Conservation (phyloP, 176 grass and related monocot species). For the Raddia guianensis region DNA sequence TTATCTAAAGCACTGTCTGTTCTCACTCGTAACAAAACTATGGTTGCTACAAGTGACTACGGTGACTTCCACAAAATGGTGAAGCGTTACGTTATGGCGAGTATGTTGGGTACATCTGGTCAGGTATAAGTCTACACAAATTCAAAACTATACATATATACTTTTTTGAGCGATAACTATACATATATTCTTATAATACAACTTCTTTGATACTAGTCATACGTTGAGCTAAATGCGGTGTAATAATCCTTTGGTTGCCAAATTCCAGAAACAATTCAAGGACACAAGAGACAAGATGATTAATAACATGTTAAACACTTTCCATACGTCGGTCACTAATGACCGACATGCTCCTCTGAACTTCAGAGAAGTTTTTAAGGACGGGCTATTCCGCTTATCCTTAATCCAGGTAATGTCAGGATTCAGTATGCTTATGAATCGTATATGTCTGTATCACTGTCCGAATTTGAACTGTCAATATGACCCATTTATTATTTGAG, state of each 20-base stretch:
- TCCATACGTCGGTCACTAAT: constrained; percentile 36
- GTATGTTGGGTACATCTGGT: constrained; percentile 62
- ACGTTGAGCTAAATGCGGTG: neutral
- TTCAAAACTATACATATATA: neutral
- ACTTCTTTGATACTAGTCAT: neutral
- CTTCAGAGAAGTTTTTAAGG: constrained; percentile 72
- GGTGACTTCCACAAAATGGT: constrained; percentile 80
- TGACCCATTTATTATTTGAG: constrained; percentile 1
- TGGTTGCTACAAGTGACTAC: constrained; percentile 86
- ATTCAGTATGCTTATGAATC: neutral
- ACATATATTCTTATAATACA: neutral
- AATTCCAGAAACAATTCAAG: constrained; percentile 66
- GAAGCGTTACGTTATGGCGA: constrained; percentile 76
- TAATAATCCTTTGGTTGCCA: constrained; percentile 19
- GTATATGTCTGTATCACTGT: neutral
- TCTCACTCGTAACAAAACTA: constrained; percentile 71
- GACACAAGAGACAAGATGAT: constrained; percentile 63
- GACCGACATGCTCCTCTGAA: constrained; percentile 58
- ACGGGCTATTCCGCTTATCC: constrained; percentile 67
- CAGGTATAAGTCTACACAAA: constrained; percentile 54
- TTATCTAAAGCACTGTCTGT: constrained; percentile 67
- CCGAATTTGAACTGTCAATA: neutral
- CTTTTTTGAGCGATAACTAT: too few relatives aligned
- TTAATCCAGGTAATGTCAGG: constrained; percentile 54
- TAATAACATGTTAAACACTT: constrained; percentile 53